Evolutionary conservation across 2,329 filamentous ascomycete species (phyloP), one percentile per base, ranked within the genome.

Genomic region (Westerdykella sp.): DNA sequence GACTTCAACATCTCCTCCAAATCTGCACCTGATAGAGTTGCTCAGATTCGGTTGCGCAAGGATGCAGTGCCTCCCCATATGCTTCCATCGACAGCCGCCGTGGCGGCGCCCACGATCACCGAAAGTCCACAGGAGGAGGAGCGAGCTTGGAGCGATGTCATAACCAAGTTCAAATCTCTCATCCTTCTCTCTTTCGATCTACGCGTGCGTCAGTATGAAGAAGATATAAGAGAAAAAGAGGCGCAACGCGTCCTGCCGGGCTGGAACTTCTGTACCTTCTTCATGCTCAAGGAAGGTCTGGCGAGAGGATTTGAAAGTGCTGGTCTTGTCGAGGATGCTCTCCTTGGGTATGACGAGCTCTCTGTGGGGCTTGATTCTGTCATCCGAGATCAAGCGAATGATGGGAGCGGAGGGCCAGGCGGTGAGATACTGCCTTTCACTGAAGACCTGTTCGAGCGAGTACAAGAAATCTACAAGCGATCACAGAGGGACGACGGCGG

Each of bases 191-290:
- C 90, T 1, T 98, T 98, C 62, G 91, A 97, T 68, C 76, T 83
- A 54, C 81, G 93, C 7, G 93, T 98, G 1, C 82, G 80, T 15
- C 91, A 97, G 58, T 98, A 98, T 64, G 93, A 98, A 66, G 90
- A 96, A 46, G 93, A 98, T 55, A 95, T 98, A 54, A 85, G 87
- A 49, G 93, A 96, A 65, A 93, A 90, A 60, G 91, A 97, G 55
- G 79, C 84, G 0, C 90, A 97, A 64, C 79, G 91, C 37, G 83
- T 75, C 28, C 70, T 98, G 14, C 93, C 93, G 0, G 93, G 93
- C 0, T 98, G 93, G 93, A 98, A 98, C 61, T 98, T 98, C 63
- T 97, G 93, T 68, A 98, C 93, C 0, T 98, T 98, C 64, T 98
- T 98, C 64, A 90, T 98, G 13, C 75, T 98, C 7, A 98, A 98